Evolutionary conservation across 345 rosid genomes (phyloP).

Genomic region (Sonneratia caseolaris): DNA sequence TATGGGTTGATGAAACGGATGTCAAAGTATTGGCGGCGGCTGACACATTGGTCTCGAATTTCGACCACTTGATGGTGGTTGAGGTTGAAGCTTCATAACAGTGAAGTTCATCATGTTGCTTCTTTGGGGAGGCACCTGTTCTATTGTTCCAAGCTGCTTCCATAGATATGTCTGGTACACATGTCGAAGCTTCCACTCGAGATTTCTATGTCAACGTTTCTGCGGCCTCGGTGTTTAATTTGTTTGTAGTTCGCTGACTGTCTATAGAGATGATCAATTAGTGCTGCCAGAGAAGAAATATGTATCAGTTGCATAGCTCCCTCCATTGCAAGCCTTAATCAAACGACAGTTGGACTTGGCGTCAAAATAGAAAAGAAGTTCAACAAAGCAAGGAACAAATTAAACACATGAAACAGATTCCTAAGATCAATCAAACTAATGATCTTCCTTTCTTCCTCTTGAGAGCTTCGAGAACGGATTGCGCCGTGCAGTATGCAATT

Average conservation of each 20-base stretch:
- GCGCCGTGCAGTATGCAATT: conserved; percentile 68
- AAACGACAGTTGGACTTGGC: background rate
- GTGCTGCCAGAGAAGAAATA: background rate
- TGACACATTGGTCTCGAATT: background rate
- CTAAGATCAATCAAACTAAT: background rate
- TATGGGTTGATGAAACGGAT: background rate
- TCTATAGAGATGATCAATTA: too few species aligned
- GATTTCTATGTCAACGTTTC: background rate
- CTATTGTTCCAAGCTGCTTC: background rate
- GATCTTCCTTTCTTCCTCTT: conserved; percentile 20
- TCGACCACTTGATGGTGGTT: background rate
- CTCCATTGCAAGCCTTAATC: background rate
- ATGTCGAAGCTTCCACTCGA: background rate
- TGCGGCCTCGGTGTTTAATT: too few species aligned
- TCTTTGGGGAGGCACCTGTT: background rate
- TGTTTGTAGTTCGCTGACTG: too few species aligned
- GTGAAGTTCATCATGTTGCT: background rate
- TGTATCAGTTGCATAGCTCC: background rate
- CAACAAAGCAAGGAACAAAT: background rate
- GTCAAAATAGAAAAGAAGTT: background rate
- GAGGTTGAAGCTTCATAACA: background rate
- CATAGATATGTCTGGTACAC: background rate
- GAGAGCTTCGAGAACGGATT: conserved; percentile 43
- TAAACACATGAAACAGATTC: background rate
- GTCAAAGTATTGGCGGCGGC: background rate